These are phyloP conservation scores for Porodaedalea pini DNA, from an alignment of 1,284 basidiomycete genomes.

Conservation along the genomic window DNA sequence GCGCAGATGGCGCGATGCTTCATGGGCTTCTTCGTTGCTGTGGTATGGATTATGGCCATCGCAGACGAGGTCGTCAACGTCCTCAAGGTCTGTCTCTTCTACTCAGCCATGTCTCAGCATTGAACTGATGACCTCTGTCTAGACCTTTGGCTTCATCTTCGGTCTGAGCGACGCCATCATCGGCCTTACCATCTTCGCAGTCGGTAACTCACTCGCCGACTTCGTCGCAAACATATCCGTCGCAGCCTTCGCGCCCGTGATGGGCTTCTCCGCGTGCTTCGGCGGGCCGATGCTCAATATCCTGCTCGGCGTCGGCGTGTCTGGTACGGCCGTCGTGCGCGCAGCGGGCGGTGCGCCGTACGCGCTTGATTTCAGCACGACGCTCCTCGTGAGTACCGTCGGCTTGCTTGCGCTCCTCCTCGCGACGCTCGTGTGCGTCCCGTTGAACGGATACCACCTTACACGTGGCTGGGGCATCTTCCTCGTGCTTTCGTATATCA, in stretches of 20 bases:
- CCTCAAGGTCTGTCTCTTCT: conserved; percentile 56
- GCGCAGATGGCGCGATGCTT: conserved; percentile 76
- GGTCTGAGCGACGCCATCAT: conserved; percentile 97
- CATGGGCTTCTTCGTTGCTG: conserved; percentile 83
- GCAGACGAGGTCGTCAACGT: conserved; percentile 91
- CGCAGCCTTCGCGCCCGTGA: conserved; percentile 80
- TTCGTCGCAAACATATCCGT: conserved; percentile 95
- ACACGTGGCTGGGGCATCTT: conserved; percentile 77
- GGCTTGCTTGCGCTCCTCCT: conserved; percentile 75
- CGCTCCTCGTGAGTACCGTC: conserved; percentile 77
- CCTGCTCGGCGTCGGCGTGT: conserved; percentile 83
- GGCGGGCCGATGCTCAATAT: conserved; percentile 97
- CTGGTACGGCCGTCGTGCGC: conserved; percentile 69
- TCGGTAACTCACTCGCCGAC: conserved; percentile 95
- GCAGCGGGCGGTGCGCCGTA: conserved; percentile 56
- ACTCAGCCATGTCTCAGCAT: neutral
- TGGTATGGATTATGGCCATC: conserved; percentile 95
- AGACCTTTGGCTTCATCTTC: conserved; percentile 91
- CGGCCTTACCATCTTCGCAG: conserved; percentile 92
- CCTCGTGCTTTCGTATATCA: conserved; percentile 71
- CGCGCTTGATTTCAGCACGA: conserved; percentile 74
- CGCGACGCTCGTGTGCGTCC: conserved; percentile 81
- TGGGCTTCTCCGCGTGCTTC: conserved; percentile 93
- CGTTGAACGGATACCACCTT: conserved; percentile 79
- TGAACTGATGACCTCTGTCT: neutral